Conservation (phyloP, 176 grass and related monocot genomes). For the Aegilops speltoides region DNA sequence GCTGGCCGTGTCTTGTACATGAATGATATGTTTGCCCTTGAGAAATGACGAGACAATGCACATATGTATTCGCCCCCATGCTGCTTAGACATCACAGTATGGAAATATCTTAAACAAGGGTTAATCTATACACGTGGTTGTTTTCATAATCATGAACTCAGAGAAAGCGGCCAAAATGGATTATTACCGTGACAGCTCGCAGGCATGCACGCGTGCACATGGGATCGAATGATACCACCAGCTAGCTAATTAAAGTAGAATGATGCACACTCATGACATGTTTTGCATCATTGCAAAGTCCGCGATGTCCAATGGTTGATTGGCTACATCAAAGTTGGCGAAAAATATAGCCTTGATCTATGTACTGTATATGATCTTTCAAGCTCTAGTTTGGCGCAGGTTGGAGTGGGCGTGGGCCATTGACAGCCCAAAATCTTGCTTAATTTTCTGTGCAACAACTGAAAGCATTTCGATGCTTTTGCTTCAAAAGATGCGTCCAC, state of each 20-base stretch:
- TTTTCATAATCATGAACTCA: neutral
- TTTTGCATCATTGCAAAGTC: constrained; percentile 34
- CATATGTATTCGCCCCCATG: neutral
- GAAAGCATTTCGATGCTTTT: constrained; percentile 31
- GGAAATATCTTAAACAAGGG: neutral
- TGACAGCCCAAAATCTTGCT: constrained; percentile 52
- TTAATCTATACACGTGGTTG: constrained; percentile 1
- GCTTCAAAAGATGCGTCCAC: constrained; percentile 45
- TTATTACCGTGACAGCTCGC: constrained; percentile 1
- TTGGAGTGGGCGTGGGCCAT: constrained; percentile 25
- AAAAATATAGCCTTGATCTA: neutral
- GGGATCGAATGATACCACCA: constrained; percentile 41
- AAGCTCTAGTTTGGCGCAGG: constrained; percentile 34
- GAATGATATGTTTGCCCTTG: neutral
- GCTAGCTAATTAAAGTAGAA: constrained; percentile 44
- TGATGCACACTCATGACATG: constrained; percentile 36
- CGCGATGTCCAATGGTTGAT: constrained; percentile 21
- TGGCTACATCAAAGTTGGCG: constrained; percentile 47
- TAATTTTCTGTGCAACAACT: constrained; percentile 47
- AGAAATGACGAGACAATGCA: neutral
- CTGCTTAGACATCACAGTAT: neutral
- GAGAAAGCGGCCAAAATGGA: constrained; percentile 21
- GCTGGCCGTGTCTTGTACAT: neutral
- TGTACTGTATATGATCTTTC: constrained; percentile 9
- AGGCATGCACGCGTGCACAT: constrained; percentile 41